Percentiles rank a stretch among this genome's conserved stretches.
phyloP scores from a whole-genome alignment of 176 grass and related monocot species.

The Bolboschoenus planiculmis region DNA sequence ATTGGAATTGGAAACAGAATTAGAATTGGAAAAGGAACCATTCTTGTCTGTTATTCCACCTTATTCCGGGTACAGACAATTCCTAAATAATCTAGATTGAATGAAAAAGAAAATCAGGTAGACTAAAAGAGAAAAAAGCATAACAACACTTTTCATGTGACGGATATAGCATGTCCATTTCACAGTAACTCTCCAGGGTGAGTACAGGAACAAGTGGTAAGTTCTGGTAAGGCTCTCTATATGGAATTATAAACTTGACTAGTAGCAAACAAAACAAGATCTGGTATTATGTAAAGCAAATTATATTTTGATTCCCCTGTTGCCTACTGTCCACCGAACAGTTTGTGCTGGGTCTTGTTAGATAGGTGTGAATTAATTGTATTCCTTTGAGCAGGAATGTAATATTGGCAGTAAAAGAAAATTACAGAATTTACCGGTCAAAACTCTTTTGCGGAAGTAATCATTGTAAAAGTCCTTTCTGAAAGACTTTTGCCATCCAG shows the following conservation, averaged over 20 bases:
- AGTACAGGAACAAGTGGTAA: not conserved
- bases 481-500: not conserved
- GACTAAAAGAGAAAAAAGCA: no score
- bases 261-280: not conserved
- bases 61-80: no score
- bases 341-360: not conserved
- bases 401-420: not conserved
- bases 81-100: no score
- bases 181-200: no score
- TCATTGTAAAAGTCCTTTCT: not conserved
- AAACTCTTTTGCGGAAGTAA: not conserved
- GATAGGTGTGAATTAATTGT: not conserved
- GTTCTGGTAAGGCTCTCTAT: not conserved
- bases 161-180: no score
- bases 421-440: not conserved
- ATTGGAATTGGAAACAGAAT: no score
- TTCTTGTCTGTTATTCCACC: no score
- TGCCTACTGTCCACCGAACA: no score
- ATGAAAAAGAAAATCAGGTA: no score
- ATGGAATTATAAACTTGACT: not conserved
- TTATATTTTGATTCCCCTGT: no score
- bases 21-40: no score
- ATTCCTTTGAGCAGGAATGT: not conserved
- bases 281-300: not conserved
- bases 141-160: no score